phyloP scores from a whole-genome alignment of 1,284 basidiomycete species.

The Irpex sp. region DNA sequence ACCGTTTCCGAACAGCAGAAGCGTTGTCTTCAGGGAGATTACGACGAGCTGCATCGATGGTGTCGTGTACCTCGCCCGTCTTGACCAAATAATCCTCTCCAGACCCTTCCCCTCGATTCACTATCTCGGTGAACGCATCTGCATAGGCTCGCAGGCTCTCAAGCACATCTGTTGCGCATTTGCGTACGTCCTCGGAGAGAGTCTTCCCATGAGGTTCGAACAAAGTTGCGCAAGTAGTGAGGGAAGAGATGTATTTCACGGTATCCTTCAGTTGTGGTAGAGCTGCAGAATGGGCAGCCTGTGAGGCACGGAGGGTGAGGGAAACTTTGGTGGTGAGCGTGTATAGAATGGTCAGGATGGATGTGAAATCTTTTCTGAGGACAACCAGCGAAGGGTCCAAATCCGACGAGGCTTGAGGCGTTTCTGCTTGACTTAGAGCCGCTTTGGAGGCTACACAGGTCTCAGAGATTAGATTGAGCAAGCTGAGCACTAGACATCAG shows the following conservation, averaged over 20 bases:
- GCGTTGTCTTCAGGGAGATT: conserved; percentile 56
- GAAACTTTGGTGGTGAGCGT: conserved; percentile 60
- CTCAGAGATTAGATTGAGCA: conserved; percentile 27
- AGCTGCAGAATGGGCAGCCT: conserved; percentile 53
- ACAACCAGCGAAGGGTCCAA: conserved; percentile 30
- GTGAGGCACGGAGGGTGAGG: conserved; percentile 59
- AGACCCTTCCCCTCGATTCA: conserved; percentile 16
- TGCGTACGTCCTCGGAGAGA: conserved; percentile 46
- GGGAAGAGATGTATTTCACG: conserved; percentile 45
- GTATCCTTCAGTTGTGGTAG: conserved; percentile 57
- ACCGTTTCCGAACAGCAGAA: conserved; percentile 55
- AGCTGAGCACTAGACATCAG: conserved; percentile 15
- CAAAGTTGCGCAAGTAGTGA: conserved; percentile 54
- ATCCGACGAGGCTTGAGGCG: conserved; percentile 14
- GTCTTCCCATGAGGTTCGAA: conserved; percentile 53
- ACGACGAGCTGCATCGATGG: conserved; percentile 51
- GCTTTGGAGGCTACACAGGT: conserved; percentile 44
- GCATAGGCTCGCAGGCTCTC: conserved; percentile 39
- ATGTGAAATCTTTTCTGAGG: conserved; percentile 54
- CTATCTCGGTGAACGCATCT: conserved; percentile 32
- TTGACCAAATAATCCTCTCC: conserved; percentile 51
- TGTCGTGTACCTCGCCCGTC: conserved; percentile 62
- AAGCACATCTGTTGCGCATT: conserved; percentile 42
- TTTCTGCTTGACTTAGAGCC: conserved; percentile 20
- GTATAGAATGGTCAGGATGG: conserved; percentile 61